Evolutionary conservation across 345 rosid species (phyloP), one percentile per base, ranked within the genome.

Genomic region (Gossypium rotundifolium): DNA sequence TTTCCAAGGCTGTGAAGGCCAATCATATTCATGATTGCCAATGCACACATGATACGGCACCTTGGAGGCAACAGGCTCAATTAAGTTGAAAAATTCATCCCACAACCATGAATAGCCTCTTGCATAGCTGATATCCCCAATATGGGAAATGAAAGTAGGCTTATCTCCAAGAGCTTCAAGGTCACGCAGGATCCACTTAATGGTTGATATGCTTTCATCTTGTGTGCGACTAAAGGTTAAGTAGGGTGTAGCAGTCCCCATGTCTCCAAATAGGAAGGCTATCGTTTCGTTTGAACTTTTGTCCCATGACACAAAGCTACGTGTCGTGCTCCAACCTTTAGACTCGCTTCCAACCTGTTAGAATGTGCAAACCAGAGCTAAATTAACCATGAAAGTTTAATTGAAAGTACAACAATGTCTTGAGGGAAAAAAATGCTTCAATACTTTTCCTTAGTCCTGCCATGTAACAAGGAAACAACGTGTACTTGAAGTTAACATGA

Each of bases 81-180:
- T 80, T 72, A 81, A 94, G 74, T 83, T 63, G 63, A 94, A 92
- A 79, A 94, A 92, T 65, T 92, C 90, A 71, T 94, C 98, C 98
- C 98, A 94, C 74, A 92, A 16, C 98, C 98, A 92, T 8, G 92
- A 85, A 81, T 87, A 87, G 51, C 97, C 97, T 83, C 89, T 75
- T 0, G 98, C 98, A 25, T 94, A 94, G 79, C 98, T 94, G 70
- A 94, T 90, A 77, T 94, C 98, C 25, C 98, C 98, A 11, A 90
- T 87, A 70, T 90, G 98, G 0, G 98, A 94, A 73, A 94, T 81
- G 2, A 94, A 64, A 11, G 89, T 81, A 45, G 89, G 88, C 77
- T 86, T 91, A 46, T 89, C 82, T 46, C 93, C 89, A 27, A 90
- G 65, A 77, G 89, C 87, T 83, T 94, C 82, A 18, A 89, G 79